phyloP scores from a whole-genome alignment of 257 asterid genomes.

The Echium plantagineum region DNA sequence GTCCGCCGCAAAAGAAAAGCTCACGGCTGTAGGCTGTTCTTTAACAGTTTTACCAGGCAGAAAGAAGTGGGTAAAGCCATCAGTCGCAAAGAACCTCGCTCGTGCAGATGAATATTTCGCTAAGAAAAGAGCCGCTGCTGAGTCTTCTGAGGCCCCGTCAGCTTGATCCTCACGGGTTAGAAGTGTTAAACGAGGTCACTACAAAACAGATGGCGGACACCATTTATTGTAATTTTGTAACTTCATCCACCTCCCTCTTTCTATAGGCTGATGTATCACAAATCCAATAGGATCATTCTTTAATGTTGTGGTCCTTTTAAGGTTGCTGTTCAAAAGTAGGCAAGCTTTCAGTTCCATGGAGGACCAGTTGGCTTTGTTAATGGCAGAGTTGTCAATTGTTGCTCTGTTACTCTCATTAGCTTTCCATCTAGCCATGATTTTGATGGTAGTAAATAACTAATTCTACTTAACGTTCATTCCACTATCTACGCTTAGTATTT shows the following conservation, averaged over 20 bases:
- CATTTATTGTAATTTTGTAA: neutral
- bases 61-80: slow-evolving; percentile 72
- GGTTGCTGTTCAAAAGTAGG: neutral
- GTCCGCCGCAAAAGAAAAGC: slow-evolving; percentile 54
- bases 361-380: neutral
- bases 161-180: slow-evolving; percentile 20
- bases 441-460: too few relatives aligned
- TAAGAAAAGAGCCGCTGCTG: slow-evolving; percentile 55
- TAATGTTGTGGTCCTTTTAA: neutral
- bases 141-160: slow-evolving; percentile 24
- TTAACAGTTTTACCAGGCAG: slow-evolving; percentile 59
- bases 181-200: neutral
- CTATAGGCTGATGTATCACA: neutral
- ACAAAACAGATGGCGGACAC: neutral
- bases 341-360: neutral
- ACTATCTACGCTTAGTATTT: too few relatives aligned
- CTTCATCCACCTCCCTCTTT: neutral
- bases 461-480: too few relatives aligned
- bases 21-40: slow-evolving; percentile 49
- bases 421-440: neutral
- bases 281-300: neutral
- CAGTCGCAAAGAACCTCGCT: slow-evolving; percentile 61
- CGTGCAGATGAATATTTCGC: slow-evolving; percentile 84
- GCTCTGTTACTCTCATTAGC: neutral
- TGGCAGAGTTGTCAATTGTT: neutral